Conservation (phyloP, 257 asterid genomes). For the Przewalskia tangutica region DNA sequence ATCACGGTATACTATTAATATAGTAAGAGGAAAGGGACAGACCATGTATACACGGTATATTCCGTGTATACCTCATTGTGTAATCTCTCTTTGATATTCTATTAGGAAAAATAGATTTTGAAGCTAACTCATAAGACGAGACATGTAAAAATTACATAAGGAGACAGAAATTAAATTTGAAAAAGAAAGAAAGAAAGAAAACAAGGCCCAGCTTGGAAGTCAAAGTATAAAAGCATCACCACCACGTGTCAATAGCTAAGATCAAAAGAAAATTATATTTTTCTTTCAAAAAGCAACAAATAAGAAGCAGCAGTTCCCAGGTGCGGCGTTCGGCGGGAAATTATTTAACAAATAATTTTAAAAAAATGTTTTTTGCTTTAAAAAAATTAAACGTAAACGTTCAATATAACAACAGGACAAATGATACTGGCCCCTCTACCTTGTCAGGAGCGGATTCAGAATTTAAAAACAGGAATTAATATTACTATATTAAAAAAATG, state of each 20-base stretch:
- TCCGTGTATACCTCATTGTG: too few relatives aligned
- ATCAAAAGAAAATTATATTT: neutral
- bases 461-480: too few relatives aligned
- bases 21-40: too few relatives aligned
- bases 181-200: neutral
- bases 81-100: too few relatives aligned
- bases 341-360: slow-evolving; percentile 7
- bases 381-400: neutral
- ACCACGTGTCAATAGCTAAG: slow-evolving; percentile 20
- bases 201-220: neutral
- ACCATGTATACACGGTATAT: too few relatives aligned
- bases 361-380: neutral
- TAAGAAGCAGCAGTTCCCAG: slow-evolving; percentile 67
- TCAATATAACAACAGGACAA: neutral
- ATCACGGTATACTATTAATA: too few relatives aligned
- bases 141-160: too few relatives aligned
- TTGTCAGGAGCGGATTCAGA: too few relatives aligned
- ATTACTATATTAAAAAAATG: too few relatives aligned
- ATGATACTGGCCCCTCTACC: neutral
- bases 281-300: slow-evolving; percentile 10
- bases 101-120: too few relatives aligned
- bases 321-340: slow-evolving; percentile 94
- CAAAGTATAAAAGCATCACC: neutral
- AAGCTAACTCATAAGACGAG: too few relatives aligned
- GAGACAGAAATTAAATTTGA: neutral